phyloP scores from a whole-genome alignment of 202 grass and related monocot species.

The Carex sylvatica region DNA sequence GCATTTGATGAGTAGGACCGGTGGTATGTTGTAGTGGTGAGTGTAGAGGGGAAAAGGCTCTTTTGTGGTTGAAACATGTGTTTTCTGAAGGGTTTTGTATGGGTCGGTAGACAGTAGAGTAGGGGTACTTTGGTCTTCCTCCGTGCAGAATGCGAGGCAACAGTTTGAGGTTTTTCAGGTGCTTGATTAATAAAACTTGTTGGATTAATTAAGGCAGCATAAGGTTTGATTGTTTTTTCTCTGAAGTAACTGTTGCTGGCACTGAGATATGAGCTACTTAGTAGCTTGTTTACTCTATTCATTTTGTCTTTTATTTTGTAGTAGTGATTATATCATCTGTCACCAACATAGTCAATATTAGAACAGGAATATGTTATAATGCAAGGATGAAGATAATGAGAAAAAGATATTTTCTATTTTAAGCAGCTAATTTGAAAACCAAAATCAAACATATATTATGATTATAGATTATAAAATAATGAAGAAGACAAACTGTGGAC shows the following conservation, averaged over 20 bases:
- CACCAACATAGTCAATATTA: conserved; percentile 15
- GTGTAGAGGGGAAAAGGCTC: conserved; percentile 26
- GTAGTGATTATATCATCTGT: conserved; percentile 17
- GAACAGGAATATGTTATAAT: not conserved
- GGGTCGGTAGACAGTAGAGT: conserved; percentile 21
- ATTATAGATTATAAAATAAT: conserved; percentile 12
- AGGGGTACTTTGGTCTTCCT: not conserved
- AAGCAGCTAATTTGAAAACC: not conserved
- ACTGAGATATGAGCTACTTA: conserved; percentile 15
- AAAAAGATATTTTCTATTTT: not conserved
- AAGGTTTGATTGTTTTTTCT: conserved; percentile 6
- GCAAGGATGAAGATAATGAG: not conserved
- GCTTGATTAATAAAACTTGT: conserved; percentile 30
- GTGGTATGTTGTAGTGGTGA: conserved; percentile 28
- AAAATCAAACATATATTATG: not conserved
- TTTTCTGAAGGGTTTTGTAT: conserved; percentile 31
- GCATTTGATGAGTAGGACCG: conserved; percentile 60
- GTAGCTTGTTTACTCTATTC: conserved; percentile 3
- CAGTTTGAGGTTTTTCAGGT: not conserved
- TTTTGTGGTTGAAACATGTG: conserved; percentile 14
- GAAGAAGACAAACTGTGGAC: not conserved
- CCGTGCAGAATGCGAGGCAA: not conserved
- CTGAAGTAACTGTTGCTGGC: not conserved
- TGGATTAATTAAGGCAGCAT: conserved; percentile 18
- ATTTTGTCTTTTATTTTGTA: conserved; percentile 19